Conservation (phyloP, 208 protist species). For the Wallacemonas sp. region DNA sequence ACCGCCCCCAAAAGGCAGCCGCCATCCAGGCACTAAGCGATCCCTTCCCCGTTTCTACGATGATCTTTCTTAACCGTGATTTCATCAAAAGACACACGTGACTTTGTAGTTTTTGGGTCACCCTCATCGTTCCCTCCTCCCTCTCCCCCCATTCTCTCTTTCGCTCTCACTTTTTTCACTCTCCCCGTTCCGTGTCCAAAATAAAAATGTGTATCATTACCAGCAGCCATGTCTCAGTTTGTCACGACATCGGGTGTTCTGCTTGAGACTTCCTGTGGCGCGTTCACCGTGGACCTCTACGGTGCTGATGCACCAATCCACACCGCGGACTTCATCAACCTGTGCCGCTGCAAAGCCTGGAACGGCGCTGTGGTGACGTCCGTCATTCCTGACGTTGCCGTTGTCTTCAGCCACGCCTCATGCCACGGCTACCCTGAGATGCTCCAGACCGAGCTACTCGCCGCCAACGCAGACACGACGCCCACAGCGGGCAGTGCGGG, state of each 20-base stretch:
- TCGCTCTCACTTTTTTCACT: constrained; percentile 5
- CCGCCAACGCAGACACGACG: constrained; percentile 15
- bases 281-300: constrained; percentile 63
- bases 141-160: constrained; percentile 12
- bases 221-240: neutral
- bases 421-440: neutral
- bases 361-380: constrained; percentile 64
- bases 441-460: neutral
- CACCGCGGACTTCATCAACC: constrained; percentile 64
- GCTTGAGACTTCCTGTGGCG: constrained; percentile 69
- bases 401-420: constrained; percentile 60
- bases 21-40: no score
- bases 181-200: constrained; percentile 1
- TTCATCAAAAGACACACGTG: no score
- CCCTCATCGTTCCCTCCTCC: neutral
- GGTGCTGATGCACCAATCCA: constrained; percentile 62
- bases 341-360: constrained; percentile 66
- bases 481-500: constrained; percentile 1
- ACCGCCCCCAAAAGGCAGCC: no score
- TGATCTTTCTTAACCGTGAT: no score
- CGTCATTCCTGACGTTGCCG: constrained; percentile 60
- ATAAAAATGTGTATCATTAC: no score
- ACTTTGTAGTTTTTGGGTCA: no score
- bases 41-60: no score
- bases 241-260: constrained; percentile 37